Evolutionary conservation across 2,329 filamentous ascomycete species (phyloP).

Genomic region (Xylariaceae sp.): DNA sequence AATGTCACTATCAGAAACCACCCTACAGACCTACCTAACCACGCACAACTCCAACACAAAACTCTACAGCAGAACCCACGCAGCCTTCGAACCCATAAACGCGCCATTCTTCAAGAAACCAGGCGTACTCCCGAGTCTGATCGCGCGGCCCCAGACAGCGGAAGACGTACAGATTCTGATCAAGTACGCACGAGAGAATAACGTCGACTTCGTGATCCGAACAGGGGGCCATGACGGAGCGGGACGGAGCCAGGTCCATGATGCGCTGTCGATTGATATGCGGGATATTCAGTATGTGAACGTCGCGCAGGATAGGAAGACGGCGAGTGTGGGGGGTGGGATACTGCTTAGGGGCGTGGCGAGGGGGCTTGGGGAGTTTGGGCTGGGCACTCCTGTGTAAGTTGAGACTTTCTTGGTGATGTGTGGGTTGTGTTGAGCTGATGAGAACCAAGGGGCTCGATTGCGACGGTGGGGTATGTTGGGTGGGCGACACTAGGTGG

Average conservation of each 20-base stretch:
- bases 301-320: slow-evolving; percentile 24
- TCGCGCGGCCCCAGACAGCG: slow-evolving; percentile 19
- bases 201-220: slow-evolving; percentile 27
- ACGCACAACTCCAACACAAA: not conserved
- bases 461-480: slow-evolving; percentile 30
- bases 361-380: slow-evolving; percentile 25
- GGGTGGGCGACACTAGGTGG: slow-evolving; percentile 35
- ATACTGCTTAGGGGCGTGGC: slow-evolving; percentile 29
- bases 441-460: slow-evolving; percentile 13
- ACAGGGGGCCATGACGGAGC: slow-evolving; percentile 35
- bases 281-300: slow-evolving; percentile 32
- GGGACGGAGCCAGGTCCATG: slow-evolving; percentile 29
- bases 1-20: not conserved
- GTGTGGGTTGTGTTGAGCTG: not conserved
- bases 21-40: not conserved
- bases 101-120: slow-evolving; percentile 14
- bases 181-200: slow-evolving; percentile 14
- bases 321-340: slow-evolving; percentile 35
- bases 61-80: not conserved
- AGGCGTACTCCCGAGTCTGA: slow-evolving; percentile 11
- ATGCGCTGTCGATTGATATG: slow-evolving; percentile 35
- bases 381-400: slow-evolving; percentile 28
- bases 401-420: not conserved
- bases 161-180: slow-evolving; percentile 19
- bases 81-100: slow-evolving; percentile 16